Conservation (phyloP, 768 basidiomycete species). For the Serendipita vermifera region DNA sequence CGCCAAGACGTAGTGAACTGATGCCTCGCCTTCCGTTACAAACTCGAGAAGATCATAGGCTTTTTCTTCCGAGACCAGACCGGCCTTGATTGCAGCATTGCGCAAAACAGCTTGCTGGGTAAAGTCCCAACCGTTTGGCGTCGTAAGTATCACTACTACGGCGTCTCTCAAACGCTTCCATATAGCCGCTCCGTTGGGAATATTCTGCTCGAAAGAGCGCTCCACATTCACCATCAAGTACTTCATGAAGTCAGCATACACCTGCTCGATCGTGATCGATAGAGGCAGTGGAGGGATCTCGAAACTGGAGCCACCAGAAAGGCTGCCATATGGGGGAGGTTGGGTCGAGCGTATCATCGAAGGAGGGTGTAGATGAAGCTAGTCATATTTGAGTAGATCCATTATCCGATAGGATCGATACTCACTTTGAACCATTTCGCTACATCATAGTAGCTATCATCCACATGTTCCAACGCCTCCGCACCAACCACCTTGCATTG, state of each 20-base stretch:
- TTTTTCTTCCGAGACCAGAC: constrained; percentile 15
- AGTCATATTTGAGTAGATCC: too few relatives aligned
- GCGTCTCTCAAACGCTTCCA: too few relatives aligned
- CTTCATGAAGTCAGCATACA: constrained; percentile 19
- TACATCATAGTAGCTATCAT: too few relatives aligned
- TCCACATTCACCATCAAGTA: constrained; percentile 19
- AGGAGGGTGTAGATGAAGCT: too few relatives aligned
- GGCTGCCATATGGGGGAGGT: too few relatives aligned
- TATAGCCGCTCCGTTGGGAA: constrained; percentile 15
- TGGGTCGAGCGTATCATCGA: too few relatives aligned
- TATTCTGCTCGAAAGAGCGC: constrained; percentile 15
- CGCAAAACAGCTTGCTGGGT: constrained; percentile 20
- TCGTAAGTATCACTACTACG: constrained; percentile 20
- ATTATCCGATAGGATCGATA: too few relatives aligned
- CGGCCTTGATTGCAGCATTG: constrained; percentile 18
- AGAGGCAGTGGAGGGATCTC: constrained; percentile 15
- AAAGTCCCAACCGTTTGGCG: constrained; percentile 19
- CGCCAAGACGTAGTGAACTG: too few relatives aligned
- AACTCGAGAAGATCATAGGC: constrained; percentile 19
- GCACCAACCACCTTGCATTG: too few relatives aligned
- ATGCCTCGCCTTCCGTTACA: constrained; percentile 16
- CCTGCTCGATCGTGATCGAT: constrained; percentile 16
- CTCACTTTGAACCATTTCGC: too few relatives aligned
- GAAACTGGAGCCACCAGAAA: too few relatives aligned
- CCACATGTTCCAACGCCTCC: too few relatives aligned